Base-by-base conservation (phyloP, 2,329 filamentous ascomycete species). In the Lachnellula arida region DNA sequence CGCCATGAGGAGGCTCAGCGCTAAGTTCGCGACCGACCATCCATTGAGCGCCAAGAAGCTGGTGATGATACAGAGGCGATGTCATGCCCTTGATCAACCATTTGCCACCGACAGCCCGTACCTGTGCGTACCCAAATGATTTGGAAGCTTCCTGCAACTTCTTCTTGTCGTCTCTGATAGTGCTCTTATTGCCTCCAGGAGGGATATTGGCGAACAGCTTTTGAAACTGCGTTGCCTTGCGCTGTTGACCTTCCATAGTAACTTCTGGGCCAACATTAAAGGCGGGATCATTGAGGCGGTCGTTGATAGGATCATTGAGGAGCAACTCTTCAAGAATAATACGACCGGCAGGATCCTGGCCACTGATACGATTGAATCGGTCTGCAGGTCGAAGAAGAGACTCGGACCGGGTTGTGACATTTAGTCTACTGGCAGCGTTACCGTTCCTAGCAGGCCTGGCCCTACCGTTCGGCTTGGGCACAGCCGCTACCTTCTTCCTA, bases 21-120 rank as follows among this genome's bases (percentile, higher is more conserved):
- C 58, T 69, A 4, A 73, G 69, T 63, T 86, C 83, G 3, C 78
- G 73, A 3, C 68, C 62, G 0, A 79, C 63, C 81, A 86, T 85
- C 71, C 81, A 86, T 0, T 74, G 71, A 0, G 71, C 73, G 0
- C 76, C 80, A 0, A 78, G 69, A 0, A 85, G 60, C 52, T 86
- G 83, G 47, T 82, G 77, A 9, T 67, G 62, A 54, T 74, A 74
- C 1, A 85, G 63, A 0, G 68, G 62, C 0, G 71, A 74, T 25
- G 63, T 71, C 76, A 82, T 78, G 0, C 79, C 79, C 19, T 69
- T 75, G 1, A 82, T 67, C 0, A 65, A 46, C 76, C 77, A 80
- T 28, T 68, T 64, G 0, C 70, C 70, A 50, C 65, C 43, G 0
- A 65, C 59, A 3, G 67, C 64, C 17, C 64, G 74, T 5, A 73